phyloP scores from a whole-genome alignment of 805 yeast genomes.

The Diddensiella caesifluorescens region DNA sequence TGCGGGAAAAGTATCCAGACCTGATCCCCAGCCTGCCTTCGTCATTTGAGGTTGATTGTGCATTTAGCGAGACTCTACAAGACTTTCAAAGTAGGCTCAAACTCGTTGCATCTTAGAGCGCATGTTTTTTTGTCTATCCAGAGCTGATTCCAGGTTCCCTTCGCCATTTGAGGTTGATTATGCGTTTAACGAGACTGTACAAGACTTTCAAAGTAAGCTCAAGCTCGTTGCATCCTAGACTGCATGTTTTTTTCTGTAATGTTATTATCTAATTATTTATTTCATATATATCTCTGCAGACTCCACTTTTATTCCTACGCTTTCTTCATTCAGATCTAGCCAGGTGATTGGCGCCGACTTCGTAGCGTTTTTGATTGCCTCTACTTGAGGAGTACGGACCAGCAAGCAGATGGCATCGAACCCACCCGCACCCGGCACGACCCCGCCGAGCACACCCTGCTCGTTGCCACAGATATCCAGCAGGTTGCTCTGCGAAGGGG shows the following conservation, averaged over 20 bases:
- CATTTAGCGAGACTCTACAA: not conserved
- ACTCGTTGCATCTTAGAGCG: not conserved
- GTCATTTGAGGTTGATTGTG: not conserved
- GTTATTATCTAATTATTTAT: not conserved
- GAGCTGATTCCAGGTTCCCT: not conserved
- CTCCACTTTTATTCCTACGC: conserved; percentile 11
- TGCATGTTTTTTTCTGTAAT: not conserved
- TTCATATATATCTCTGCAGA: not conserved
- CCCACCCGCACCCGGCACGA: conserved; percentile 99
- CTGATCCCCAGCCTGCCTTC: conserved; percentile 31
- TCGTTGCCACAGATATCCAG: conserved; percentile 49
- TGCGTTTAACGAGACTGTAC: not conserved
- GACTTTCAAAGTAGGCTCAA: not conserved
- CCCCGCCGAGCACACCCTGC: conserved; percentile 86
- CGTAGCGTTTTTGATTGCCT: conserved; percentile 31
- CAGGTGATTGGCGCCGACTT: conserved; percentile 20
- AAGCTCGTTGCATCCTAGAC: not conserved
- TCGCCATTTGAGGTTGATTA: not conserved
- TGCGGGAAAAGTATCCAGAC: conserved; percentile 42
- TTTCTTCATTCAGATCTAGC: conserved; percentile 18
- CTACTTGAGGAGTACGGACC: conserved; percentile 44
- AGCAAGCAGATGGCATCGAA: conserved; percentile 84
- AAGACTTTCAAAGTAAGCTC: not conserved
- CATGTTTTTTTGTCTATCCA: too few species aligned
- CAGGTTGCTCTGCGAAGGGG: conserved; percentile 63